These are phyloP conservation scores for Ophidiomyces ophidiicola DNA, from an alignment of 2,329 filamentous ascomycete species.

Conservation along the genomic window DNA sequence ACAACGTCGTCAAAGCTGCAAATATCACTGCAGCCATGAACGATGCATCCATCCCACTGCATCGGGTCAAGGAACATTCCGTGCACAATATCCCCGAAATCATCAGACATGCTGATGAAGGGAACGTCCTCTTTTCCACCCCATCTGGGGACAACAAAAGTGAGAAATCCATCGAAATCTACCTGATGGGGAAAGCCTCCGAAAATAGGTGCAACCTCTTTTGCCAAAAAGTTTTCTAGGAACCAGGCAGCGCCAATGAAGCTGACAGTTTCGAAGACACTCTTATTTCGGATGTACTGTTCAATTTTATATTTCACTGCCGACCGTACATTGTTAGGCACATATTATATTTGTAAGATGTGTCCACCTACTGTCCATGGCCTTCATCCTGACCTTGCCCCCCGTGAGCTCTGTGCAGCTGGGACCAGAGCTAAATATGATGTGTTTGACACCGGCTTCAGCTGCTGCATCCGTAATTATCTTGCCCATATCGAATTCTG, in stretches of 20 bases:
- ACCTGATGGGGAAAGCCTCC: slow-evolving; percentile 33
- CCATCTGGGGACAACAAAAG: slow-evolving; percentile 29
- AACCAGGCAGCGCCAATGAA: slow-evolving; percentile 34
- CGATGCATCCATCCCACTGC: slow-evolving; percentile 26
- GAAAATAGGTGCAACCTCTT: slow-evolving; percentile 26
- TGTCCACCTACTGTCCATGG: slow-evolving; percentile 26
- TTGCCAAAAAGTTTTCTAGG: slow-evolving; percentile 32
- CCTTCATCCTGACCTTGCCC: slow-evolving; percentile 23
- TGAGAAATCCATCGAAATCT: slow-evolving; percentile 29
- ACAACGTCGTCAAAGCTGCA: slow-evolving; percentile 23
- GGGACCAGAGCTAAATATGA: slow-evolving; percentile 29
- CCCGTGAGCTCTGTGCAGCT: slow-evolving; percentile 25
- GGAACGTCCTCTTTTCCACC: slow-evolving; percentile 31
- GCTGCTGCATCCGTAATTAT: slow-evolving; percentile 25
- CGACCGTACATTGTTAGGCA: not conserved
- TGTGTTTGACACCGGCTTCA: slow-evolving; percentile 25
- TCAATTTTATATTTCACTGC: slow-evolving; percentile 32
- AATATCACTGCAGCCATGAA: slow-evolving; percentile 32
- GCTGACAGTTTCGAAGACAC: slow-evolving; percentile 27
- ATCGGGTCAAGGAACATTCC: slow-evolving; percentile 33
- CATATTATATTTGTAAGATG: not conserved
- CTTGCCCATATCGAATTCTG: slow-evolving; percentile 29
- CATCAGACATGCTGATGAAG: slow-evolving; percentile 31
- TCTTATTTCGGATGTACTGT: slow-evolving; percentile 25
- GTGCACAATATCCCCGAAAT: slow-evolving; percentile 39